phyloP scores from a whole-genome alignment of 1,139 yeast species.

The Suhomyces yuchorum region DNA sequence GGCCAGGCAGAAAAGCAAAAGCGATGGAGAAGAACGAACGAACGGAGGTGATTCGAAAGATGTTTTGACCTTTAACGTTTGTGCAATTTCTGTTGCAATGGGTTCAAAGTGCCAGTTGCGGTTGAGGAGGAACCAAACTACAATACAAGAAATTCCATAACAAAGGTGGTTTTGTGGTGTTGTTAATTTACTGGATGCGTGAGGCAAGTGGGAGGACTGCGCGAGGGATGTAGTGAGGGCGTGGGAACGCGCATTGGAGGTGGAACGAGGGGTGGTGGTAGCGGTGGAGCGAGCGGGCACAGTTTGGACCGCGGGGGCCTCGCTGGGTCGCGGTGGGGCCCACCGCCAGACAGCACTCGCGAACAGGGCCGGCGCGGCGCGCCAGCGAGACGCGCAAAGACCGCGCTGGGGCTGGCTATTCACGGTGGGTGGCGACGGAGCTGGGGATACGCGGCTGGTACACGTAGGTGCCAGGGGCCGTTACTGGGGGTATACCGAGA shows the following conservation, averaged over 20 bases:
- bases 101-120: constrained; percentile 9
- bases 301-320: background rate
- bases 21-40: background rate
- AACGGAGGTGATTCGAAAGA: constrained; percentile 2
- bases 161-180: constrained; percentile 15
- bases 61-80: background rate
- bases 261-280: background rate
- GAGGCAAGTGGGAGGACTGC: constrained; percentile 4
- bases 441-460: constrained; percentile 1
- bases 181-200: constrained; percentile 14
- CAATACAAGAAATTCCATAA: constrained; percentile 13
- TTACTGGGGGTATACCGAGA: no score
- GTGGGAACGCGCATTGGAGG: background rate
- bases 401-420: background rate
- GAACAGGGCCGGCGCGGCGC: background rate
- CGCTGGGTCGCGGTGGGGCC: no score
- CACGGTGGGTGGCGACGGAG: background rate
- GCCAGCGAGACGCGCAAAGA: background rate
- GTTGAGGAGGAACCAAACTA: constrained; percentile 9
- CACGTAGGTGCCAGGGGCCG: background rate
- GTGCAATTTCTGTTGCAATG: constrained; percentile 11
- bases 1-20: background rate
- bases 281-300: background rate
- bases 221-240: constrained; percentile 5
- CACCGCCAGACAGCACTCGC: no score